Conservation (phyloP, 345 rosid genomes). For the Rhizophora mangle region DNA sequence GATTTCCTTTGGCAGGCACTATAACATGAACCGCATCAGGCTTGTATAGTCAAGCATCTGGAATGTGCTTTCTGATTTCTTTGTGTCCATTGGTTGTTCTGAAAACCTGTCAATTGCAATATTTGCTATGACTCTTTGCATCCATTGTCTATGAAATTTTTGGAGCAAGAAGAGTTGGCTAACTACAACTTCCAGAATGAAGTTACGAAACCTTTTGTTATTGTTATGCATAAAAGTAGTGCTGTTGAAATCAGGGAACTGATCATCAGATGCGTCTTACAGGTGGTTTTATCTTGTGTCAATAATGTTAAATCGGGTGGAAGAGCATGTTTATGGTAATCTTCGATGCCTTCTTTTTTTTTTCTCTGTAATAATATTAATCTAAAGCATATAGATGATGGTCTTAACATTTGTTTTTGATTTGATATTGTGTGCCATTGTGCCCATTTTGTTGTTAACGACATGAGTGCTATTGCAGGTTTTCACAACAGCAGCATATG, state of each 20-base stretch:
- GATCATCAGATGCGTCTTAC: conserved; percentile 95
- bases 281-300: conserved; percentile 95
- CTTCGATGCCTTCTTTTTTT: conserved; percentile 12
- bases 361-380: background rate
- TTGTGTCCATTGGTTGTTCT: conserved; percentile 93
- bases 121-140: conserved; percentile 95
- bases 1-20: conserved; percentile 61
- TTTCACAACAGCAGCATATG: conserved; percentile 97
- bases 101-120: conserved; percentile 95
- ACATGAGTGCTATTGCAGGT: conserved; percentile 48
- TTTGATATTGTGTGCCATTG: background rate
- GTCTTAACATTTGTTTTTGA: background rate
- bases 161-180: conserved; percentile 93
- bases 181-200: conserved; percentile 98
- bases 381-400: background rate
- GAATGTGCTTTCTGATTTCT: conserved; percentile 92
- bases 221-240: conserved; percentile 96
- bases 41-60: conserved; percentile 98
- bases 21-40: conserved; percentile 98
- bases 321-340: conserved; percentile 99
- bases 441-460: background rate
- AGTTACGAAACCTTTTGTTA: conserved; percentile 96
- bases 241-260: conserved; percentile 98
- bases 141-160: conserved; percentile 90
- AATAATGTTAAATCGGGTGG: conserved; percentile 96